Base-by-base conservation (phyloP, 2,329 filamentous ascomycete genomes). In the Metarhizium guizhouense region DNA sequence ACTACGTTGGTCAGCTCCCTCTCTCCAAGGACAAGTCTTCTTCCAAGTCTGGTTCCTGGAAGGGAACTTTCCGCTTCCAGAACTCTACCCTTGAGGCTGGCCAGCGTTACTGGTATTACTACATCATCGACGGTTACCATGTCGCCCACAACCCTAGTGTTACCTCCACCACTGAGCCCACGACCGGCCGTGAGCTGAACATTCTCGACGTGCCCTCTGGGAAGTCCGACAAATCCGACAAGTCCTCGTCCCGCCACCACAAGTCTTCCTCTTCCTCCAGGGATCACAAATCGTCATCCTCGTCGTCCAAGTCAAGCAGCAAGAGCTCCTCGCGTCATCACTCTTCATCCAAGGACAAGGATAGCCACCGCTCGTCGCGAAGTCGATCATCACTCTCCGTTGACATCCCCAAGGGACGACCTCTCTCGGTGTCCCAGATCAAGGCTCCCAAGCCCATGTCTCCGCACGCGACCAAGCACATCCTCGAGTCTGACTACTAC, bases 101-200 rank as follows among this genome's bases (percentile, higher is more conserved):
- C 71, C 85, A 90, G 72, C 87, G 93, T 71, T 97, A 97, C 85
- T 99, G 94, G 94, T 99, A 97, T 86, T 99, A 99, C 85, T 99
- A 96, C 82, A 96, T 97, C 85, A 94, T 97, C 74, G 94, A 99
- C 73, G 94, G 94, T 65, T 96, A 96, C 84, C 92, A 96, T 74
- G 87, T 95, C 72, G 92, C 92, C 59, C 93, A 97, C 82, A 94
- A 97, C 77, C 92, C 93, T 64, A 89, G 88, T 72, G 86, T 91
- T 72, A 80, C 88, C 68, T 93, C 87, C 70, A 95, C 89, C 69
- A 87, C 88, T 63, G 94, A 99, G 81, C 92, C 93, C 70, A 97
- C 92, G 72, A 97, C 94, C 56, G 90, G 92, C 76, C 93, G 94
- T 73, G 90, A 92, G 75, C 83, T 99, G 66, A 99, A 99, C 83